Percentiles rank a stretch among this genome's conserved stretches.
Evolutionary conservation across 345 rosid species (phyloP).

Genomic region (Aurinia saxatilis): DNA sequence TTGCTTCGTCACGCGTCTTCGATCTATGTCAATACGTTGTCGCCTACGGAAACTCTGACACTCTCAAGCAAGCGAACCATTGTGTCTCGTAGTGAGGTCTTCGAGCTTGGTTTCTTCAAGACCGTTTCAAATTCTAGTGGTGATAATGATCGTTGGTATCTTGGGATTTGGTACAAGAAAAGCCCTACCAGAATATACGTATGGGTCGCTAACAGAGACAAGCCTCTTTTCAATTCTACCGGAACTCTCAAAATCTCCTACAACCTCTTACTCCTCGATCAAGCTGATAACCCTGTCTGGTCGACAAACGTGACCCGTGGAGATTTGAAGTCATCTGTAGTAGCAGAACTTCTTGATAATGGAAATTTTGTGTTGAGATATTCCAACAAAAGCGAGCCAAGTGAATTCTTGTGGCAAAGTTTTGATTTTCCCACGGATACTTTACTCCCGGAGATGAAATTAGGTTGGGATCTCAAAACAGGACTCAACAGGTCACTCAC

Average conservation of each 20-base stretch:
- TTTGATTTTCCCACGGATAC: too few relatives aligned
- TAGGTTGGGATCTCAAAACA: constrained; percentile 53
- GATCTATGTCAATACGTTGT: constrained; percentile 31
- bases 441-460: too few relatives aligned
- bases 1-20: constrained; percentile 13
- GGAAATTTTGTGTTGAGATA: constrained; percentile 69
- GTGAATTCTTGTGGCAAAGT: constrained; percentile 38
- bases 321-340: constrained; percentile 25
- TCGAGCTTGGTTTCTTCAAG: constrained; percentile 67
- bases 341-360: constrained; percentile 45
- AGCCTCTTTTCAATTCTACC: constrained; percentile 41
- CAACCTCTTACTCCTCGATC: constrained; percentile 36
- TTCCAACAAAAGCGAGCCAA: neutral
- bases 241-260: constrained; percentile 34
- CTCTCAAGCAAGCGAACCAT: constrained; percentile 40
- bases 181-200: constrained; percentile 40
- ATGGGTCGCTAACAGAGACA: constrained; percentile 79
- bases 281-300: constrained; percentile 34
- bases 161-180: constrained; percentile 80
- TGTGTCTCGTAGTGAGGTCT: constrained; percentile 46
- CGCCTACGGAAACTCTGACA: constrained; percentile 30
- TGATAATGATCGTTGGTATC: constrained; percentile 37
- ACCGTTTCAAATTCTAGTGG: constrained; percentile 14
- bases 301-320: constrained; percentile 34
- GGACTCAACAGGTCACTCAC: constrained; percentile 34